Conservation (phyloP, 352 stramenopile genomes). For the Globisporangium splendens region DNA sequence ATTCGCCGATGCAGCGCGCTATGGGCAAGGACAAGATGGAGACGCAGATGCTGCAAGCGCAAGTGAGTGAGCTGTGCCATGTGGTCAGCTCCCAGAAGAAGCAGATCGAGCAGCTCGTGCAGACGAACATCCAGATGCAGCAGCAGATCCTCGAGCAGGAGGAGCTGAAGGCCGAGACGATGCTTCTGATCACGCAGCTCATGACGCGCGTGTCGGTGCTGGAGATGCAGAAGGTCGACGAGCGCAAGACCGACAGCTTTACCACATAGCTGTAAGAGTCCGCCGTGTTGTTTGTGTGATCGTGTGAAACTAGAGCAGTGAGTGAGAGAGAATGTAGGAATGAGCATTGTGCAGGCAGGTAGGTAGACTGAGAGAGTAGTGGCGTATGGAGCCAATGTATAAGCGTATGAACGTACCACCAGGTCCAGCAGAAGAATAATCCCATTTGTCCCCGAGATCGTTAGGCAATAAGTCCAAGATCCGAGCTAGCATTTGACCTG, state of each 20-base stretch:
- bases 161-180: slow-evolving; percentile 81
- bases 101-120: slow-evolving; percentile 67
- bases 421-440: too few species aligned
- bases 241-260: slow-evolving; percentile 19
- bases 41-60: slow-evolving; percentile 24
- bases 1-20: background rate
- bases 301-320: background rate
- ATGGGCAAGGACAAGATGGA: slow-evolving; percentile 15
- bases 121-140: slow-evolving; percentile 78
- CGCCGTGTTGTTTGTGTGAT: too few species aligned
- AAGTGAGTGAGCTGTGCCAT: slow-evolving; percentile 51
- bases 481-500: too few species aligned
- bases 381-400: background rate
- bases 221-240: slow-evolving; percentile 49
- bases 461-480: too few species aligned
- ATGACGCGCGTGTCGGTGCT: slow-evolving; percentile 82
- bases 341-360: background rate
- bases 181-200: slow-evolving; percentile 79
- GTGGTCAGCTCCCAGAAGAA: slow-evolving; percentile 56
- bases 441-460: background rate
- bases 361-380: background rate
- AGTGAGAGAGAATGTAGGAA: background rate
- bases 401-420: background rate
- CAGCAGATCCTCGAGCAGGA: slow-evolving; percentile 79
- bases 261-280: background rate